Conservation (phyloP, 768 basidiomycete species). For the Mycena alexandri region DNA sequence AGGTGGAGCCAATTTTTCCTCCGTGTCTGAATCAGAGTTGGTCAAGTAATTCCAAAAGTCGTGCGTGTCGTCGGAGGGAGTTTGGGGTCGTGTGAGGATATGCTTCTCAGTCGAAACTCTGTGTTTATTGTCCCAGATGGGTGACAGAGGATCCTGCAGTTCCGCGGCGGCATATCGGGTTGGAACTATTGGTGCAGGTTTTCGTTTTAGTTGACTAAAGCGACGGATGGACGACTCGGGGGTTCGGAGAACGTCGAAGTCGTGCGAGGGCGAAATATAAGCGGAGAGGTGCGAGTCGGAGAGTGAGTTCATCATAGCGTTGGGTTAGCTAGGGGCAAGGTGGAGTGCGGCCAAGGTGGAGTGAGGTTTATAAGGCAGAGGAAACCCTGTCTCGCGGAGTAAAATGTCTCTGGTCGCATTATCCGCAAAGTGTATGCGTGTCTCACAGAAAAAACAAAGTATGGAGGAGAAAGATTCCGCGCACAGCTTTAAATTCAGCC, state of each 20-base stretch:
- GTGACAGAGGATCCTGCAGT: constrained; percentile 60
- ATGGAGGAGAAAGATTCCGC: background rate
- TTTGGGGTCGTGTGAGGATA: constrained; percentile 3
- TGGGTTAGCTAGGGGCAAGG: constrained; percentile 5
- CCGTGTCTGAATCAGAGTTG: constrained; percentile 19
- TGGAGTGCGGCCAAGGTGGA: constrained; percentile 6
- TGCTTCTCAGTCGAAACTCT: background rate
- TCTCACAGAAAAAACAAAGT: no score
- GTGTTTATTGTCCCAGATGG: constrained; percentile 52
- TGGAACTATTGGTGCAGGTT: constrained; percentile 29
- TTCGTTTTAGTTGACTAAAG: constrained; percentile 30
- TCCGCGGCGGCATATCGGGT: constrained; percentile 57
- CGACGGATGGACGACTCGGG: constrained; percentile 11
- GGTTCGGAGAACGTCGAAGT: background rate
- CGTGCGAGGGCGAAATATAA: background rate
- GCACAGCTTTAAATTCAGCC: constrained; percentile 21
- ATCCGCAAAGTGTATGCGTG: no score
- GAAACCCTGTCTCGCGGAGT: background rate
- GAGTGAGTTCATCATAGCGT: constrained; percentile 15
- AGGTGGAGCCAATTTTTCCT: background rate
- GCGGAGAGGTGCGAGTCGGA: constrained; percentile 2
- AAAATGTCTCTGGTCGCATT: no score
- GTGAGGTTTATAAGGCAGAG: constrained; percentile 13
- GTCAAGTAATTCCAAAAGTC: constrained; percentile 21
- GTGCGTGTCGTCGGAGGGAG: constrained; percentile 16